Evolutionary conservation across 2,329 filamentous ascomycete genomes (phyloP).

Genomic region (Sarocladiaceae sp.): DNA sequence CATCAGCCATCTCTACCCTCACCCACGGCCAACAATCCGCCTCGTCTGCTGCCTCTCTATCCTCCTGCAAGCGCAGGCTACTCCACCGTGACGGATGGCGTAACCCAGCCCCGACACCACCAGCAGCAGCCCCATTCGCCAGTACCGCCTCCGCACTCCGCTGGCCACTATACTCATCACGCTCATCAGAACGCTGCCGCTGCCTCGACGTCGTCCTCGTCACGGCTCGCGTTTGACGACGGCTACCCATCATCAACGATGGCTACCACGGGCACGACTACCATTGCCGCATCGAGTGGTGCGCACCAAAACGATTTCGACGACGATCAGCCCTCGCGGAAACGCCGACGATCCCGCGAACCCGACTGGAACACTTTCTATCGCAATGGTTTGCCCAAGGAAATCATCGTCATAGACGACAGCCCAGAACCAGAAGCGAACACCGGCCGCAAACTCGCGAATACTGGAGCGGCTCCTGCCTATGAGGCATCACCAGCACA

Average conservation of each 20-base stretch:
- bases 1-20: conserved; percentile 10
- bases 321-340: conserved; percentile 31
- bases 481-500: conserved; percentile 18
- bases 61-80: conserved; percentile 23
- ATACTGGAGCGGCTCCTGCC: conserved; percentile 18
- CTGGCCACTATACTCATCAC: conserved; percentile 14
- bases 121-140: conserved; percentile 20
- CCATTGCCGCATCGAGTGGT: conserved; percentile 19
- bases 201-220: conserved; percentile 20
- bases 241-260: conserved; percentile 13
- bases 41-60: conserved; percentile 13
- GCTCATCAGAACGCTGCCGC: conserved; percentile 11
- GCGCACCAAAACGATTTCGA: conserved; percentile 11
- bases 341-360: conserved; percentile 55
- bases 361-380: conserved; percentile 81
- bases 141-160: conserved; percentile 26
- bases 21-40: conserved; percentile 17
- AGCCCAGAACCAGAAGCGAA: conserved; percentile 54
- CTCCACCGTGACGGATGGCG: conserved; percentile 25
- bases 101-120: conserved; percentile 20
- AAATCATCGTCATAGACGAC: conserved; percentile 82
- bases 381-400: conserved; percentile 76
- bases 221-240: conserved; percentile 7
- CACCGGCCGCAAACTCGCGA: conserved; percentile 32
- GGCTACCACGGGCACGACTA: conserved; percentile 11